Evolutionary conservation across 176 grass and related monocot species (phyloP).

Genomic region (Carex littledalei): DNA sequence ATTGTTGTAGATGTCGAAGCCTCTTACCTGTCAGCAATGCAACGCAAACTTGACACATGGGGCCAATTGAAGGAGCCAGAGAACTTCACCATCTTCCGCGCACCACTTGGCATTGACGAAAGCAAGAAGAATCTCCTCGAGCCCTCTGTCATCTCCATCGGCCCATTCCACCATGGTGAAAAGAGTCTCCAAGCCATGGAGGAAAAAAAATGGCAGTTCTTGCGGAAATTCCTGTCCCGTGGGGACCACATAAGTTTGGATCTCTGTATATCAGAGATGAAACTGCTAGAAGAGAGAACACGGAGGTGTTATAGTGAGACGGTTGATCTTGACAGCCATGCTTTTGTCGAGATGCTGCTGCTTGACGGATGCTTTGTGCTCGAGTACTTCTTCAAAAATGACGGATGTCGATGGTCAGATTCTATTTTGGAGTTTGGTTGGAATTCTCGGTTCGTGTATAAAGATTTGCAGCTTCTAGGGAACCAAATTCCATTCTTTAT

Average conservation of each 20-base stretch:
- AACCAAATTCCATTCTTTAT: background rate
- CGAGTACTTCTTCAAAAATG: slow-evolving; percentile 5
- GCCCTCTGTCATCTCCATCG: background rate
- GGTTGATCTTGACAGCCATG: background rate
- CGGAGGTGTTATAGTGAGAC: slow-evolving; percentile 2
- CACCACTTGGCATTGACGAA: no score
- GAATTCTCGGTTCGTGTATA: background rate
- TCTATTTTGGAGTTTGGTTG: background rate
- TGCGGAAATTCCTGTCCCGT: background rate
- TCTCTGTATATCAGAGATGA: slow-evolving; percentile 18
- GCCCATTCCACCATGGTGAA: slow-evolving; percentile 6
- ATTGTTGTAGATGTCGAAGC: background rate
- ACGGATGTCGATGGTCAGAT: background rate
- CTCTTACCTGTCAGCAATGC: background rate
- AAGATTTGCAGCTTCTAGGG: background rate
- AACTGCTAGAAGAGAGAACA: background rate
- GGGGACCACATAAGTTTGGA: background rate
- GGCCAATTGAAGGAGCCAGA: background rate
- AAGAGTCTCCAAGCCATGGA: background rate
- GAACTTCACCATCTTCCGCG: background rate
- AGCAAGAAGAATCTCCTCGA: no score
- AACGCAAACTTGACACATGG: background rate
- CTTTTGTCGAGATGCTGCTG: slow-evolving; percentile 21
- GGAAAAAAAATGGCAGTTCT: slow-evolving; percentile 5
- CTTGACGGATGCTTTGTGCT: slow-evolving; percentile 20